Conservation (phyloP, 352 stramenopile species). For the Globisporangium splendens region DNA sequence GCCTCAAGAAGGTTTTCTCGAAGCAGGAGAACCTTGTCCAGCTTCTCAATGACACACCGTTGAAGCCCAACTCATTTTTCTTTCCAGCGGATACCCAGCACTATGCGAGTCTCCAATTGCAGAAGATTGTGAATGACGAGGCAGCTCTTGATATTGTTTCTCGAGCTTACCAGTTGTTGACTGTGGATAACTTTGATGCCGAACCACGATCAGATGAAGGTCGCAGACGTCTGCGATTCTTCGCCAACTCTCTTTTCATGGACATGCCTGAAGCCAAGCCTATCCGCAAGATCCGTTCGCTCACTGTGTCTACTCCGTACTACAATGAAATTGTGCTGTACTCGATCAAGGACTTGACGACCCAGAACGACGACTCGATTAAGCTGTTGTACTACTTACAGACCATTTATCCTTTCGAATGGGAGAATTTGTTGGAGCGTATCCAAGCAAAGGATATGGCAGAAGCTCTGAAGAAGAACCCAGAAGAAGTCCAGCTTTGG, state of each 20-base stretch:
- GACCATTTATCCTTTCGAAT: constrained; percentile 87
- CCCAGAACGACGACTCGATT: constrained; percentile 90
- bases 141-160: constrained; percentile 85
- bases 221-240: constrained; percentile 81
- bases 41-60: constrained; percentile 76
- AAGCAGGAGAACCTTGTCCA: constrained; percentile 87
- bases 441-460: constrained; percentile 78
- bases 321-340: constrained; percentile 91
- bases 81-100: constrained; percentile 81
- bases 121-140: constrained; percentile 78
- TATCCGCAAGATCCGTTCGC: constrained; percentile 82
- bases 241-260: constrained; percentile 88
- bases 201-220: constrained; percentile 83
- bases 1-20: constrained; percentile 79
- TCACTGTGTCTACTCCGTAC: constrained; percentile 85
- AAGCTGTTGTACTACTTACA: constrained; percentile 96
- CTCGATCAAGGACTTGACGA: constrained; percentile 85
- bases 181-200: constrained; percentile 86
- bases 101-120: constrained; percentile 76
- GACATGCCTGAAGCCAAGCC: constrained; percentile 86
- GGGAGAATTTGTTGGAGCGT: constrained; percentile 80
- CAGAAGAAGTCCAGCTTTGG: constrained; percentile 81
- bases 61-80: constrained; percentile 88
- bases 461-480: constrained; percentile 78
- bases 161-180: constrained; percentile 81